Evolutionary conservation across 1,139 yeast genomes (phyloP).

Genomic region (Yamadazyma songkhlaensis): DNA sequence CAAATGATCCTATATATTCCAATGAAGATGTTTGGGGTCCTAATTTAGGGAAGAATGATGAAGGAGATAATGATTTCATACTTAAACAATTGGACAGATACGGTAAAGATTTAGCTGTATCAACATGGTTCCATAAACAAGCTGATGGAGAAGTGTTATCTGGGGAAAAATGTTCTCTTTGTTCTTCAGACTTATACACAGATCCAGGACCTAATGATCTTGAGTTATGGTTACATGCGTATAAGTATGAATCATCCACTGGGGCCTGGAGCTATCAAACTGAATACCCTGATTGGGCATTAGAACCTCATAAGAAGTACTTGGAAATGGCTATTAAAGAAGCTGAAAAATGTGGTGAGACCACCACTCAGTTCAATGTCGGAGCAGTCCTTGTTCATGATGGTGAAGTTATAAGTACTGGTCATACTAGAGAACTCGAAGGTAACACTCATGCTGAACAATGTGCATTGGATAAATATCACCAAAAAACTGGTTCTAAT

Average conservation of each 20-base stretch:
- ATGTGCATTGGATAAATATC: slow-evolving; percentile 82
- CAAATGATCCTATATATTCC: slow-evolving; percentile 86
- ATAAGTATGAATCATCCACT: slow-evolving; percentile 60
- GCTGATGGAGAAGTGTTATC: slow-evolving; percentile 60
- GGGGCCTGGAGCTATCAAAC: slow-evolving; percentile 75
- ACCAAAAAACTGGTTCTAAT: slow-evolving; percentile 31
- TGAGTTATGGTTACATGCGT: slow-evolving; percentile 89
- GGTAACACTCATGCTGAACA: slow-evolving; percentile 99
- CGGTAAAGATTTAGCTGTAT: slow-evolving; percentile 68
- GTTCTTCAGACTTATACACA: slow-evolving; percentile 72
- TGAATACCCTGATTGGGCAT: slow-evolving; percentile 84
- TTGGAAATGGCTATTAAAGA: slow-evolving; percentile 68
- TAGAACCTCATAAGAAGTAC: slow-evolving; percentile 51
- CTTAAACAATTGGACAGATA: slow-evolving; percentile 51
- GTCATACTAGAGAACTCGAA: slow-evolving; percentile 85
- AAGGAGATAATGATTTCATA: slow-evolving; percentile 46
- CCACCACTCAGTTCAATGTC: slow-evolving; percentile 86
- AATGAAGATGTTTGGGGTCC: slow-evolving; percentile 73
- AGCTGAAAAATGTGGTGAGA: slow-evolving; percentile 80
- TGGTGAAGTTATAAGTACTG: slow-evolving; percentile 67
- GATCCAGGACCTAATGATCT: slow-evolving; percentile 89
- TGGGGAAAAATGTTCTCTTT: slow-evolving; percentile 58
- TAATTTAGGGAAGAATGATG: slow-evolving; percentile 51
- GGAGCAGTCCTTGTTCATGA: slow-evolving; percentile 82
- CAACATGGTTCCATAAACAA: slow-evolving; percentile 63